A percentile compares a stretch with the other conserved stretches of the same genome.
These are phyloP conservation scores for Candida anutae DNA, from an alignment of 1,139 yeast species.

Conservation along the genomic window DNA sequence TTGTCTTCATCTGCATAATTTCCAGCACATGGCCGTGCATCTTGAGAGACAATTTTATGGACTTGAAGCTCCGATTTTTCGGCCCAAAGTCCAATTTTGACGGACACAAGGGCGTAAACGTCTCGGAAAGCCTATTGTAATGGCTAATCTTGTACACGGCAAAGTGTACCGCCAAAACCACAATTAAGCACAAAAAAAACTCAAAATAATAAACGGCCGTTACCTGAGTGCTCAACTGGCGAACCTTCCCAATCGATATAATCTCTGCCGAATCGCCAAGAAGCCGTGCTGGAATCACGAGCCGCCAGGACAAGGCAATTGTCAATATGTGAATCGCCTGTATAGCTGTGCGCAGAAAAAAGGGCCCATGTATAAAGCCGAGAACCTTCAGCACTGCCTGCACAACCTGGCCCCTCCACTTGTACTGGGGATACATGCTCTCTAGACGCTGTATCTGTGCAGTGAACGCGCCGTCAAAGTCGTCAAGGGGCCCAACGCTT, in stretches of 20 bases:
- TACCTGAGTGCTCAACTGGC: conserved; percentile 12
- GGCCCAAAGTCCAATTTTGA: conserved; percentile 17
- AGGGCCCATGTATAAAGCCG: no score
- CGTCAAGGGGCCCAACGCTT: conserved; percentile 2
- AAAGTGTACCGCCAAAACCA: conserved; percentile 22
- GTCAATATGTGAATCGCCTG: conserved; percentile 13
- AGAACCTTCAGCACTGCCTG: no score
- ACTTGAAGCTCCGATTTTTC: conserved; percentile 19
- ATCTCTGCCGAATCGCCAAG: conserved; percentile 12
- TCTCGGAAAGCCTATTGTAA: conserved; percentile 5
- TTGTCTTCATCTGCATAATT: conserved; percentile 50
- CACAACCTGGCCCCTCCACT: conserved; percentile 19
- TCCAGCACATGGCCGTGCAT: conserved; percentile 52
- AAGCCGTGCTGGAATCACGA: conserved; percentile 18
- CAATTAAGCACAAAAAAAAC: conserved; percentile 16
- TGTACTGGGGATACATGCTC: no score
- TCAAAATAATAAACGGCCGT: conserved; percentile 27
- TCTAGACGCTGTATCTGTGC: conserved; percentile 21
- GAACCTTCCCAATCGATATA: conserved; percentile 11
- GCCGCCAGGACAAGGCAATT: conserved; percentile 18
- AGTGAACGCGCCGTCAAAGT: conserved; percentile 12
- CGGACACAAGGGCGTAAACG: no score
- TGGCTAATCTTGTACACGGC: conserved; percentile 20
- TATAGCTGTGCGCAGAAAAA: conserved; percentile 17
- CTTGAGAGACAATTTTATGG: conserved; percentile 37